Evolutionary conservation across 805 yeast species (phyloP), one percentile per base, ranked within the genome.

Genomic region (Saccharomyces eubayanus): DNA sequence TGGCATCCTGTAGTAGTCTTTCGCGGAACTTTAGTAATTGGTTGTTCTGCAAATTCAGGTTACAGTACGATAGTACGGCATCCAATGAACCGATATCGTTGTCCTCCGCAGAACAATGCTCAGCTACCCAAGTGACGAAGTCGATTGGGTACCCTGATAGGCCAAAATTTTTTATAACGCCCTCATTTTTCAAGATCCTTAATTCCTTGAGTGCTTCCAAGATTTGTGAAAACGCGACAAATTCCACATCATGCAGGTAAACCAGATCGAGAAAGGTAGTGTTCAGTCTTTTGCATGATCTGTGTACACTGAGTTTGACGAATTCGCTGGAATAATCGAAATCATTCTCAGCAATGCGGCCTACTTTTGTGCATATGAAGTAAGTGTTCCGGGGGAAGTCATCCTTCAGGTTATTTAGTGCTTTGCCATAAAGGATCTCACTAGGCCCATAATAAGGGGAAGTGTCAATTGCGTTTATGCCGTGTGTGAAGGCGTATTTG

Each of bases 391-490:
- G 76, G 0, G 82, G 75, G 49, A 64, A 66, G 41, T 76, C 74
- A 1, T 66, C 65, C 4, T 65, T 64, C 10, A 67, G 57, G 1
- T 63, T 53, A 27, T 69, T 66, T 58, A 91, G 71, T 0, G 90
- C 92, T 14, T 75, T 56, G 1, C 98, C 97, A 5, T 88, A 65
- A 12, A 91, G 58, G 20, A 70, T 75, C 64, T 91, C 98, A 5
- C 96, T 87, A 0, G 89, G 89, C 0, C 97, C 97, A 66, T 91
- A 91, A 71, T 88, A 90, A 3, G 97, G 97, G 0, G 97, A 87
- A 0, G 97, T 89, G 65, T 91, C 97, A 40, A 91, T 74, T 1
- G 96, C 94, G 48, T 76, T 78, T 55, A 89, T 73, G 0, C 97
- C 97, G 28, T 74, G 64, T 21, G 73, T 70, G 61, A 91, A 84